Evolutionary conservation across 1,284 basidiomycete genomes (phyloP), one percentile per base, ranked within the genome.

Genomic region (Moesziomyces antarcticus): DNA sequence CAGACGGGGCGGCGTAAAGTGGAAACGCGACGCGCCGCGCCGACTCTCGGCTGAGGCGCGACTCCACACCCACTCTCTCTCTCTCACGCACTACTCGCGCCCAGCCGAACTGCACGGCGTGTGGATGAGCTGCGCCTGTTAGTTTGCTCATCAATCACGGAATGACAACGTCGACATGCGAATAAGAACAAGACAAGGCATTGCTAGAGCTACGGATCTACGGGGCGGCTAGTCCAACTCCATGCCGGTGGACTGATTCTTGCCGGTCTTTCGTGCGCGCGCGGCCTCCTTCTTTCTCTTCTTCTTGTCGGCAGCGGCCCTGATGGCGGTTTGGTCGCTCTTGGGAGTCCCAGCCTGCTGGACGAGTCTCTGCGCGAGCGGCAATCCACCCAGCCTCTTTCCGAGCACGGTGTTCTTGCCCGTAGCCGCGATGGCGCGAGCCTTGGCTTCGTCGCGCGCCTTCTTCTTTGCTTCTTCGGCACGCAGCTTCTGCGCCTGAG

Each of bases 391-490:
- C 16, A 62, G 50, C n/a, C 66, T 50, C 46, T 73, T 73, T 13
- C 66, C 71, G 35, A 73, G 25, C 18, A 51, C 50, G 3, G 70
- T 73, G 25, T 65, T 58, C 40, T 73, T 73, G 44, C 66, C 66
- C 27, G 66, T 65, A 6, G 65, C 66, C 6, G 54, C 54, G 27
- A 66, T 63, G 5, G 71, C 71, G 33, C 59, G 42, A 21, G 71
- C 71, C 10, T 57, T 53, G 16, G 58, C 62, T 20, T 69, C 62
- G 16, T 57, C 55, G 25, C 22, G 41, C 4, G 72, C 72, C 56
- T 74, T 74, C 50, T 74, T 70, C 62, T 59, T 66, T 14, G 72
- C 72, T 47, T 74, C 72, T 42, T 70, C 67, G 18, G 59, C 67
- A n/a, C 56, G 61, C 25, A 74, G 46, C 44, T 74, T 74, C 21